Percentiles rank a stretch among this genome's conserved stretches.
Evolutionary conservation across 2,329 filamentous ascomycete species (phyloP).

Genomic region (Fusarium lyarnte): DNA sequence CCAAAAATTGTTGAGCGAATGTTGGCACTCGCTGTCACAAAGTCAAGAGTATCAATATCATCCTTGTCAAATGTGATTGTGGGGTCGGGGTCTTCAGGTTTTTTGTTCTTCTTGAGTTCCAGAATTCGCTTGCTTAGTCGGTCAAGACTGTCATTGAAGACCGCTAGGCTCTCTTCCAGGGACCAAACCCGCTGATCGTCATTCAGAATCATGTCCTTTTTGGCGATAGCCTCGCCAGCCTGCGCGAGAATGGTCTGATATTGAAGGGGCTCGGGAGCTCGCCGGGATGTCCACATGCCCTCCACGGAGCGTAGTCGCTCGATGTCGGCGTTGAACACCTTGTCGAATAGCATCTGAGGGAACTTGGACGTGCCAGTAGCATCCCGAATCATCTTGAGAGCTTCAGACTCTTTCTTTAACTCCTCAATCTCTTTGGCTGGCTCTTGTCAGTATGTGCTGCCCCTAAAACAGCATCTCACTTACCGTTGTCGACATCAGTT

Average conservation of each 20-base stretch:
- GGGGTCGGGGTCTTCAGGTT: slow-evolving; percentile 63
- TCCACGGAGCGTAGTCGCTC: slow-evolving; percentile 84
- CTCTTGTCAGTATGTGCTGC: slow-evolving; percentile 10
- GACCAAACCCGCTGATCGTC: slow-evolving; percentile 84
- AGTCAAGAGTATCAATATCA: slow-evolving; percentile 92
- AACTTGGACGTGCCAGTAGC: slow-evolving; percentile 84
- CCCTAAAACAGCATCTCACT: slow-evolving; percentile 15
- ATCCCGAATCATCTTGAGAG: slow-evolving; percentile 82
- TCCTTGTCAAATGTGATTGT: slow-evolving; percentile 95
- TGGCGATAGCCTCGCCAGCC: slow-evolving; percentile 58
- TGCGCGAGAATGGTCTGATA: slow-evolving; percentile 70
- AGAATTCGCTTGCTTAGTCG: slow-evolving; percentile 79
- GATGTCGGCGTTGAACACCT: slow-evolving; percentile 90
- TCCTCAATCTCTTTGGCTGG: slow-evolving; percentile 83
- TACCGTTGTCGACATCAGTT: slow-evolving; percentile 81
- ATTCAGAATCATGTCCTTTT: slow-evolving; percentile 64
- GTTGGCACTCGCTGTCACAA: slow-evolving; percentile 91
- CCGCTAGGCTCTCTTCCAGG: slow-evolving; percentile 82
- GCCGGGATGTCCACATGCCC: slow-evolving; percentile 93
- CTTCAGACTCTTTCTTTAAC: slow-evolving; percentile 82
- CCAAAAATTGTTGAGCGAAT: slow-evolving; percentile 89
- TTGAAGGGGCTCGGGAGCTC: slow-evolving; percentile 76
- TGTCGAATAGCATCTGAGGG: slow-evolving; percentile 83
- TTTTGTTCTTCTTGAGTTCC: slow-evolving; percentile 64
- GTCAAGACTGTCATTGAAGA: slow-evolving; percentile 86